Conservation (phyloP, 306 rosid genomes). For the Abrus pulchellus region DNA sequence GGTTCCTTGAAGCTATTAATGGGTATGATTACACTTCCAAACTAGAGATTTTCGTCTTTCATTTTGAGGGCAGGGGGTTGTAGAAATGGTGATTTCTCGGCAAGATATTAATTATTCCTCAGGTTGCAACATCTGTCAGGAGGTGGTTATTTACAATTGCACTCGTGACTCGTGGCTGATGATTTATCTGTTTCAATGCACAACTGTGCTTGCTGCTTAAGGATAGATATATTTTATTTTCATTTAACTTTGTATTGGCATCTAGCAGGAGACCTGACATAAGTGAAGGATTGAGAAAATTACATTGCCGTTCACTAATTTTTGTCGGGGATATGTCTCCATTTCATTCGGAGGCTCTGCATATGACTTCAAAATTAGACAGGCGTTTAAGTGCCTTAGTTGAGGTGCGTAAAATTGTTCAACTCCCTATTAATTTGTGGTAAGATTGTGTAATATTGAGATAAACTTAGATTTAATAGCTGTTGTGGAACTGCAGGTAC, state of each 20-base stretch:
- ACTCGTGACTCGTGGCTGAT: constrained; percentile 16
- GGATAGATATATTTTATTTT: constrained; percentile 10
- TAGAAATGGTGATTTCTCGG: constrained; percentile 21
- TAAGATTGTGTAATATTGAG: constrained; percentile 10
- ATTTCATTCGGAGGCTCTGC: constrained; percentile 80
- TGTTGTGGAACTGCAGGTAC: constrained; percentile 72
- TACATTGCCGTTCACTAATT: constrained; percentile 88
- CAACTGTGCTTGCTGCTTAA: constrained; percentile 29
- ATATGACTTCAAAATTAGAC: constrained; percentile 87
- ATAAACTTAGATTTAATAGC: constrained; percentile 27
- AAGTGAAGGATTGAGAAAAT: constrained; percentile 74
- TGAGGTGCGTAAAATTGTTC: constrained; percentile 65
- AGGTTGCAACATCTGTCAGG: constrained; percentile 27
- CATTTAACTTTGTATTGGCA: constrained; percentile 20
- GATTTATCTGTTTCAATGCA: background rate
- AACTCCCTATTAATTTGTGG: background rate
- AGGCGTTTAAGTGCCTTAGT: constrained; percentile 90
- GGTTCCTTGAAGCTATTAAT: constrained; percentile 93
- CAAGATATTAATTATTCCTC: constrained; percentile 30
- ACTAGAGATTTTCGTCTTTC: background rate
- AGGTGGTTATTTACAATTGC: constrained; percentile 17
- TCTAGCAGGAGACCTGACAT: constrained; percentile 82
- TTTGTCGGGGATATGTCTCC: constrained; percentile 95
- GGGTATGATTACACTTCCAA: constrained; percentile 62
- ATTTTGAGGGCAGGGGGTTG: background rate